Base-by-base conservation (phyloP, 805 yeast genomes). In the Yarrowia sp. region DNA sequence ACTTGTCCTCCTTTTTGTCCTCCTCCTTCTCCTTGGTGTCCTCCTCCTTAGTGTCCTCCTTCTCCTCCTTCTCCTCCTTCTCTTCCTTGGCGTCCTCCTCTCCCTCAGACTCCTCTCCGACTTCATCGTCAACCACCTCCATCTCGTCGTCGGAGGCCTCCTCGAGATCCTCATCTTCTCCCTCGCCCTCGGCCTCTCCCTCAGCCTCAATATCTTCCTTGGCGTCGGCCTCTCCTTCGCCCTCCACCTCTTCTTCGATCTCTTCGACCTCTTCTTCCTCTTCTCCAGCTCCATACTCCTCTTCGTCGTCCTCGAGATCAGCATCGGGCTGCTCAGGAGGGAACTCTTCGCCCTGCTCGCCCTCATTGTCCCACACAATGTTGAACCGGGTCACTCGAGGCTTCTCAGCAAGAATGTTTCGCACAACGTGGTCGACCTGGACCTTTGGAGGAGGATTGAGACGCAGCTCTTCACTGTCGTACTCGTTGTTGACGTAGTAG, bases 331-430 rank as follows among this genome's bases (percentile, higher is more conserved):
- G 91, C 72, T 89, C 92, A 2, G 95, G 95, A 12, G 94, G 96
- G 73, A 85, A 89, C 66, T 87, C 87, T 66, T 90, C 92, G 5
- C 82, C 82, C 22, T 70, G 71, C 70, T 81, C 85, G 42, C 82
- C 85, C 67, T 87, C 92, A 70, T 89, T 90, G 77, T 92, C 97
- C 99, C 99, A 95, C 3, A 92, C 96, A 69, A 95, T 95, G 77
- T 95, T 95, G 80, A 95, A 95, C 72, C 98, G 83, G 8, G 99
- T 95, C 49, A 95, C 99, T 73, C 98, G 84, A 52, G 99, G 99
- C 80, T 95, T 95, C 77, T 95, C 98, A 4, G 98, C 98, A 69
- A 95, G 82, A 45, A 95, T 90, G 78, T 94, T 95, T 75, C 99
- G 86, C 38, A 91, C 97, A 49, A 95, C 97, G 75, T 90, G 95